A percentile compares a stretch with the other conserved stretches of the same genome.
These are phyloP conservation scores for Schizochytrium sp. DNA, from an alignment of 108 stramenopile genomes.

Conservation along the genomic window DNA sequence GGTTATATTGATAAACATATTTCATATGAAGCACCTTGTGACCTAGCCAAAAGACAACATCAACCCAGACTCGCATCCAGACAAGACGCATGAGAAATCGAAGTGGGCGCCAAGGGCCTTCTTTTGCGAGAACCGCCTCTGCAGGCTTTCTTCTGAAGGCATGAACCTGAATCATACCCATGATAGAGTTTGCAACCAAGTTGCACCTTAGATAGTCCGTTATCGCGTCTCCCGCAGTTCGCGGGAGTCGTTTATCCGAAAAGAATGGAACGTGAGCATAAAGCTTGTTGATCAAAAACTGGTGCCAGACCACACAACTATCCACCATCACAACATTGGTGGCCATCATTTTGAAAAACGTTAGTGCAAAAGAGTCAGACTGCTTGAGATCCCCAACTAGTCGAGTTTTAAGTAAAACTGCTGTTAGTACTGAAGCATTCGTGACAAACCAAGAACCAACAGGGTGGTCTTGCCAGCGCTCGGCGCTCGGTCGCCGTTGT, in stretches of 20 bases:
- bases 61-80: conserved; percentile 40
- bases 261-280: conserved; percentile 47
- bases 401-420: neutral
- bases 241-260: neutral
- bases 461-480: conserved; percentile 13
- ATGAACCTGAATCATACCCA: neutral
- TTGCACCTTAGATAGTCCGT: conserved; percentile 50
- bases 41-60: conserved; percentile 24
- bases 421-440: neutral
- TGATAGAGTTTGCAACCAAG: conserved; percentile 31
- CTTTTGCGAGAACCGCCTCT: neutral
- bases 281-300: neutral
- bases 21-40: conserved; percentile 53
- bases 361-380: neutral
- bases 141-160: neutral
- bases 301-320: neutral
- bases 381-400: neutral
- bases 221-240: neutral
- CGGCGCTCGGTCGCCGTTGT: conserved; percentile 4
- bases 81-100: conserved; percentile 9
- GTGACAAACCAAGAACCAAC: conserved; percentile 23
- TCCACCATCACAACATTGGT: neutral
- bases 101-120: conserved; percentile 4
- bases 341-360: conserved; percentile 5
- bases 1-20: neutral